Base-by-base conservation (phyloP, 768 basidiomycete genomes). In the Trametes maxima region DNA sequence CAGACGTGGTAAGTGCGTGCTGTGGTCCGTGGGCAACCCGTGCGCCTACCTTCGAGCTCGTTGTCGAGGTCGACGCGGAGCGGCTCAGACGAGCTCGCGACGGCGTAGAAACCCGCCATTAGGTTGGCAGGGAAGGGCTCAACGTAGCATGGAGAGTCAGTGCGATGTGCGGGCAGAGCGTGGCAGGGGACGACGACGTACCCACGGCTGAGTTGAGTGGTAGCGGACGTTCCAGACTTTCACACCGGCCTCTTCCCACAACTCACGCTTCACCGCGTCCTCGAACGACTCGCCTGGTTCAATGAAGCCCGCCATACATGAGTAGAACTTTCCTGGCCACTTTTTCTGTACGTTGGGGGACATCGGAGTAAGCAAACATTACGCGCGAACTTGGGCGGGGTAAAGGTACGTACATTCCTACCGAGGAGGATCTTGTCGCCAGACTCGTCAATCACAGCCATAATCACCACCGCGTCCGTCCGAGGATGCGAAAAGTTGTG, bases 221-320 rank as follows among this genome's bases (percentile, higher is more conserved):
- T 96, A 98, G 65, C 80, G 80, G 24, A 95, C 82, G 65, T 93
- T 82, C 78, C 88, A 89, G 22, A 93, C 92, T 48, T 81, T 83
- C n/a, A 98, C 82, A 4, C 96, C 96, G 2, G 93, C 92, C 73
- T 98, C 96, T 73, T 99, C 96, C 87, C 93, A 93, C 73, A 96
- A 88, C 74, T 98, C 96, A 40, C 96, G 82, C 54, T 83, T 79
- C 33, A 98, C 95, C 2, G 95, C 90, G 67, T 98, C 95, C 70
- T 99, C 96, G 64, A 97, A 89, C 0, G 90, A 86, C 73, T 99
- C 96, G 11, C 90, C 95, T 5, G 95, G 94, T 72, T 98, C 96
- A 46, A 95, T 83, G 71, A 98, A 98, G 2, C 96, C 96, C 1
- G 95, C 94, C 28, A 98, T 76, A 47, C 93, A 92, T 1, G 94